Percentiles rank a stretch among this genome's conserved stretches.
Evolutionary conservation across 2,329 filamentous ascomycete species (phyloP).

Genomic region (Fonsecaea nubica): DNA sequence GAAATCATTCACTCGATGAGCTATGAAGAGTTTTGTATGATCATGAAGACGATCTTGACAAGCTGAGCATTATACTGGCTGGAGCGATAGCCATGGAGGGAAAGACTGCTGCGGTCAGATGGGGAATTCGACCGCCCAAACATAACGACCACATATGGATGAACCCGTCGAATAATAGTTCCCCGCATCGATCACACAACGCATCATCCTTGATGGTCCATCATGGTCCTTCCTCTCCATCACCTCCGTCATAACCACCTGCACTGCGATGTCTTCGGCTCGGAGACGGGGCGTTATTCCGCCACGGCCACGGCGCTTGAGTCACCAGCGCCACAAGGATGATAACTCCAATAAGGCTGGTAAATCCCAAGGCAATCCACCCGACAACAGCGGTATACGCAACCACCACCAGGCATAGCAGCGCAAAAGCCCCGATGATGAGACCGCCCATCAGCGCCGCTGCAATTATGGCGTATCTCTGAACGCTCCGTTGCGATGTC

Average conservation of each 20-base stretch:
- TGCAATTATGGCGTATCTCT: conserved; percentile 38
- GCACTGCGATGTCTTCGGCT: conserved; percentile 21
- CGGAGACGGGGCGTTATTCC: conserved; percentile 28
- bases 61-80: conserved; percentile 9
- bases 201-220: not conserved
- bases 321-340: conserved; percentile 36
- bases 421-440: conserved; percentile 38
- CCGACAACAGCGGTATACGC: conserved; percentile 39
- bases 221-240: not conserved
- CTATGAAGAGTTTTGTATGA: conserved; percentile 15
- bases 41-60: conserved; percentile 7
- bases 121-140: not conserved
- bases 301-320: conserved; percentile 39
- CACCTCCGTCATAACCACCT: conserved; percentile 1
- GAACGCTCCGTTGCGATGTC: conserved; percentile 35
- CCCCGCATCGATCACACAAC: not conserved
- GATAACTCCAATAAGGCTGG: conserved; percentile 37
- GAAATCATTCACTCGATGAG: not conserved
- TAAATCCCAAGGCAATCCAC: conserved; percentile 40
- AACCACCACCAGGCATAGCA: conserved; percentile 40
- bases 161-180: not conserved
- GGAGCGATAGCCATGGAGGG: not conserved
- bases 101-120: not conserved
- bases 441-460: conserved; percentile 37
- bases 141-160: conserved; percentile 5